Conservation (phyloP, 2,329 filamentous ascomycete genomes). For the Ceratocystis alfenasii region DNA sequence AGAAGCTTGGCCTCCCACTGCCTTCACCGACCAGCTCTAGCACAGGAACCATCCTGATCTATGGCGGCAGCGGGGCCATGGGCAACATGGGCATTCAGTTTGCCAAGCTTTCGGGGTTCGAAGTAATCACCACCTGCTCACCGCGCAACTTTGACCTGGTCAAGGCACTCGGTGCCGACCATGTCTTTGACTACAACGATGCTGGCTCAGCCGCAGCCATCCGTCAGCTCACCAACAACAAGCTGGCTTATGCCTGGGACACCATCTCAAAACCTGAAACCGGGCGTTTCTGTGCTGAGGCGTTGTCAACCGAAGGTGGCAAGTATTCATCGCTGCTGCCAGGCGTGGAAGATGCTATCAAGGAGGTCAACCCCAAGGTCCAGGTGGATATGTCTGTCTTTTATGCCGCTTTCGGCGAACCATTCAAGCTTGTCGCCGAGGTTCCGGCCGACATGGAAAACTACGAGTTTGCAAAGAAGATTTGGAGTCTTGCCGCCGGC, state of each 20-base stretch:
- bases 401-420: conserved; percentile 34
- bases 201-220: conserved; percentile 26
- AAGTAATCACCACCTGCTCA: conserved; percentile 32
- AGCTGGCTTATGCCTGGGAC: conserved; percentile 27
- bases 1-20: conserved; percentile 35
- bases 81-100: conserved; percentile 37
- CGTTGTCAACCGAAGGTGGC: conserved; percentile 28
- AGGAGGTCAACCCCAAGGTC: conserved; percentile 34
- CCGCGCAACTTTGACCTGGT: conserved; percentile 33
- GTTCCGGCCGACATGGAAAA: conserved; percentile 27
- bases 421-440: conserved; percentile 26
- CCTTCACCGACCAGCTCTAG: conserved; percentile 33
- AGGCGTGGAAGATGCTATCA: conserved; percentile 31
- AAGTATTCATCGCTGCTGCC: conserved; percentile 34
- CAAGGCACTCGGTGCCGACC: conserved; percentile 35
- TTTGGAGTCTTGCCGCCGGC: conserved; percentile 29
- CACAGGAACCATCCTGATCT: conserved; percentile 29
- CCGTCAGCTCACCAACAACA: conserved; percentile 24
- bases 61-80: conserved; percentile 41
- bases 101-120: conserved; percentile 31
- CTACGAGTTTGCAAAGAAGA: conserved; percentile 30
- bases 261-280: conserved; percentile 22
- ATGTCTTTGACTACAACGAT: conserved; percentile 37
- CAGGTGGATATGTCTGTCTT: conserved; percentile 29
- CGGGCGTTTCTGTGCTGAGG: conserved; percentile 28